Conservation (phyloP, 2,329 filamentous ascomycete species). For the Leptographium galeiforme region DNA sequence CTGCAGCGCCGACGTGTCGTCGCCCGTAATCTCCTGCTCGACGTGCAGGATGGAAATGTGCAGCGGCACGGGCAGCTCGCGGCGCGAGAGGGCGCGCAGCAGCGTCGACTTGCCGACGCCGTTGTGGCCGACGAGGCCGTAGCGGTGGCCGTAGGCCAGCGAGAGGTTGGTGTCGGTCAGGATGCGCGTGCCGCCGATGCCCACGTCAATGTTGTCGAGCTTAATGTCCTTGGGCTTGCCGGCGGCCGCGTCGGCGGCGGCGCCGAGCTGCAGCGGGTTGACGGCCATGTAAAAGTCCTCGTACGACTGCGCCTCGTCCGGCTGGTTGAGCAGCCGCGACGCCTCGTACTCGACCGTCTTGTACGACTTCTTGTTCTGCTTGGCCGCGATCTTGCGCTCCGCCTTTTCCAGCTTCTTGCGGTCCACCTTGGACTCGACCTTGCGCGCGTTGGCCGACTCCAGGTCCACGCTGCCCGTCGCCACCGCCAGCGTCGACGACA, state of each 20-base stretch:
- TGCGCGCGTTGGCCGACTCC: slow-evolving; percentile 81
- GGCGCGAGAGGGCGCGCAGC: slow-evolving; percentile 74
- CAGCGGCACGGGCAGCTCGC: slow-evolving; percentile 88
- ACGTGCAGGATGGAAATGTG: slow-evolving; percentile 99
- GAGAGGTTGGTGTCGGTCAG: slow-evolving; percentile 83
- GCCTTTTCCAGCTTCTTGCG: slow-evolving; percentile 99
- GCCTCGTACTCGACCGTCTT: slow-evolving; percentile 98
- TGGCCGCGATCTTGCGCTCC: slow-evolving; percentile 91
- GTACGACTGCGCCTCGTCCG: slow-evolving; percentile 73
- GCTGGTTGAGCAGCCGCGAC: slow-evolving; percentile 62
- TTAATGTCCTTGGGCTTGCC: slow-evolving; percentile 99
- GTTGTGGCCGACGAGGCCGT: slow-evolving; percentile 97
- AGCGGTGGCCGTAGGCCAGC: slow-evolving; percentile 81
- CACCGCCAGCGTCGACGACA: slow-evolving; percentile 88
- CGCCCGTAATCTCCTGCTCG: slow-evolving; percentile 94
- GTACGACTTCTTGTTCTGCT: slow-evolving; percentile 96
- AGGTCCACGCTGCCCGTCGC: slow-evolving; percentile 72
- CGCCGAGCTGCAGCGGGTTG: slow-evolving; percentile 83
- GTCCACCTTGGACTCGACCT: slow-evolving; percentile 95
- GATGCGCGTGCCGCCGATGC: slow-evolving; percentile 79
- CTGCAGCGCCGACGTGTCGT: slow-evolving; percentile 89
- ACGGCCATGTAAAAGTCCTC: slow-evolving; percentile 99
- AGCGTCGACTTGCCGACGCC: slow-evolving; percentile 98
- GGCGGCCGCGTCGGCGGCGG: slow-evolving; percentile 48
- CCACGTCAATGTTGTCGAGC: slow-evolving; percentile 88